phyloP scores from a whole-genome alignment of 164 flowering plant species.

The Vitis cinerea region DNA sequence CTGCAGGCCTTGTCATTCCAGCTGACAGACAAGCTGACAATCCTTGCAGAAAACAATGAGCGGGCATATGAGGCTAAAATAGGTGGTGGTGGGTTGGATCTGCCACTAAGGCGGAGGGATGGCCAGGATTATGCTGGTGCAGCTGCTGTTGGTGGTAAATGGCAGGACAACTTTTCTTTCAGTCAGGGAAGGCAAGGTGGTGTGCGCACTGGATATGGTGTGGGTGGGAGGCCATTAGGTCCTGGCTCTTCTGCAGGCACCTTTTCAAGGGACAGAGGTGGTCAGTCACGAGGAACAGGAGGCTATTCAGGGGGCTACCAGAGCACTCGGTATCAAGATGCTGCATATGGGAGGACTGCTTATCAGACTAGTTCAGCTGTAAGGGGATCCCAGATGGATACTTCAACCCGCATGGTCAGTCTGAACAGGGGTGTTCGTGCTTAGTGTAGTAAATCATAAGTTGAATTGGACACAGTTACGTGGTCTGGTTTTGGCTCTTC shows the following conservation, averaged over 20 bases:
- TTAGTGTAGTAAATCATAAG: slow-evolving; percentile 7
- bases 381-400: slow-evolving; percentile 56
- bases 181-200: slow-evolving; percentile 61
- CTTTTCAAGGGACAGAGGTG: slow-evolving; percentile 43
- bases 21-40: slow-evolving; percentile 69
- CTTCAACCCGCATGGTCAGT: slow-evolving; percentile 70
- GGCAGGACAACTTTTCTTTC: slow-evolving; percentile 59
- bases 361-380: slow-evolving; percentile 37
- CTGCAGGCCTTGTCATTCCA: slow-evolving; percentile 82
- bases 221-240: slow-evolving; percentile 34
- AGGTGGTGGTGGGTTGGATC: slow-evolving; percentile 77
- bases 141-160: slow-evolving; percentile 44
- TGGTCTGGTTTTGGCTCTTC: too few relatives aligned
- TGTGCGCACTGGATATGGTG: slow-evolving; percentile 43
- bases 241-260: slow-evolving; percentile 32
- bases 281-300: slow-evolving; percentile 41
- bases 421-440: slow-evolving; percentile 59
- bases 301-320: slow-evolving; percentile 39
- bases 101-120: slow-evolving; percentile 69
- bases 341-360: slow-evolving; percentile 34
- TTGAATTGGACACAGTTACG: background rate
- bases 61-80: slow-evolving; percentile 74
- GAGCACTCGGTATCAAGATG: slow-evolving; percentile 40
- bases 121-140: slow-evolving; percentile 64
- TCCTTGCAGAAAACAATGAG: slow-evolving; percentile 85